phyloP scores from a whole-genome alignment of 768 basidiomycete genomes.

The Mycena chlorophos region DNA sequence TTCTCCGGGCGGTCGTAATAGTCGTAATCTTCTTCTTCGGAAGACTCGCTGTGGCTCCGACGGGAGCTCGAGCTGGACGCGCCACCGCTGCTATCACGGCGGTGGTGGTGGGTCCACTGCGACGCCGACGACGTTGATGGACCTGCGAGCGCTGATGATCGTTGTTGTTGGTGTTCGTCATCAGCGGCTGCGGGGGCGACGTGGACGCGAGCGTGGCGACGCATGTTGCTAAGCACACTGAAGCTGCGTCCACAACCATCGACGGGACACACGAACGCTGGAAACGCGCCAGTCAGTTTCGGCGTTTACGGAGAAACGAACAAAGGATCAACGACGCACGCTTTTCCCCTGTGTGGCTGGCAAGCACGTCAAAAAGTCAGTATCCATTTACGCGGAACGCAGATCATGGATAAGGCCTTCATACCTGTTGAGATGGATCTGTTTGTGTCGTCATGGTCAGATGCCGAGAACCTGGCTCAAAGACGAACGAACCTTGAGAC shows the following conservation, averaged over 20 bases:
- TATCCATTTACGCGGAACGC: conserved; percentile 7
- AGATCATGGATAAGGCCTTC: conserved; percentile 56
- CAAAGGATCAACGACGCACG: conserved; percentile 14
- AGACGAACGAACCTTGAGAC: conserved; percentile 60
- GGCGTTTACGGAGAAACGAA: no score
- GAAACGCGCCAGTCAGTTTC: conserved; percentile 2
- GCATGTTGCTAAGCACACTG: conserved; percentile 88
- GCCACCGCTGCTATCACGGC: conserved; percentile 42
- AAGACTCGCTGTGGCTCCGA: conserved; percentile 40
- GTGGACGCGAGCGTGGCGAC: conserved; percentile 79
- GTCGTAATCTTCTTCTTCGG: conserved; percentile 36
- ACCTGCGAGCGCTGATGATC: conserved; percentile 18
- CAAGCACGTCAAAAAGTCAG: not conserved
- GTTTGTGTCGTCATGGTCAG: conserved; percentile 10
- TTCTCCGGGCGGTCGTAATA: conserved; percentile 32
- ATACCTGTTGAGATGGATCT: conserved; percentile 86
- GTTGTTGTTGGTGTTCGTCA: not conserved
- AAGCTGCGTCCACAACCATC: conserved; percentile 79
- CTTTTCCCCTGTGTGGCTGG: conserved; percentile 11
- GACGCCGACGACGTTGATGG: conserved; percentile 26
- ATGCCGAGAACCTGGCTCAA: conserved; percentile 8
- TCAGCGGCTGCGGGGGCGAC: conserved; percentile 27
- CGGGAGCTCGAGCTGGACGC: conserved; percentile 43
- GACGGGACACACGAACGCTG: conserved; percentile 76
- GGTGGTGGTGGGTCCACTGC: conserved; percentile 31